Evolutionary conservation across 257 asterid species (phyloP), one percentile per base, ranked within the genome.

Genomic region (Fraxinus pennsylvanica): DNA sequence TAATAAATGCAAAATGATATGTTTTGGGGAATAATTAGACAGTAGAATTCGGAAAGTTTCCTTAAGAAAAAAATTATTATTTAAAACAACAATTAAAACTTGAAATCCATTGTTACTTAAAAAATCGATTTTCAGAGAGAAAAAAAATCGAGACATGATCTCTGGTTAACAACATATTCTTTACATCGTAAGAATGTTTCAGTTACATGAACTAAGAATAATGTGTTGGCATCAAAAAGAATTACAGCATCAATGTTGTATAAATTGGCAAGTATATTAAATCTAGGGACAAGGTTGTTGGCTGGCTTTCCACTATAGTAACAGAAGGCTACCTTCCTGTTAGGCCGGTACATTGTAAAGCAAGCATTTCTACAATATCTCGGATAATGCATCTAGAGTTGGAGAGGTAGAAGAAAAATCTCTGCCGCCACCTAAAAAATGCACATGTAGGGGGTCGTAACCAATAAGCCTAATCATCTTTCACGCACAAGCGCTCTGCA

Each of bases 401-500:
- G 72, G 78, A 50, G 78, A 83, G 77, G 84, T 78, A 59, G 54
- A 63, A 43, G 19, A 2, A 77, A 77, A 72, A 83, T 76, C 81
- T 83, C 74, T 17, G 35, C 63, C 77, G 27, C 43, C 83, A 15
- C 17, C 63, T 54, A 59, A 63, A 38, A 74, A 70, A 82, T 29
- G 68, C 75, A 78, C 61, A 71, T 63, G 43, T 54, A 30, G 29
- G 33, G 21, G 74, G n/a, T 74, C 68, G 10, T 71, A 41, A n/a
- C 72, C 21, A 41, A 70, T 76, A 76, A 79, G 81, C 50, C 78
- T 76, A 80, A 66, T 85, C 85, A 36, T 88, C 89, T 73, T 61
- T 77, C 33, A 89, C 81, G 54, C 97, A 91, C 77, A 91, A 43
- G 82, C 97, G 89, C 89, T 92, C 97, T 92, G 92, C 82, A 78